A percentile compares a stretch with the other conserved stretches of the same genome.
Conservation (phyloP, 331 rosid species). For the Arachis monticola region DNA sequence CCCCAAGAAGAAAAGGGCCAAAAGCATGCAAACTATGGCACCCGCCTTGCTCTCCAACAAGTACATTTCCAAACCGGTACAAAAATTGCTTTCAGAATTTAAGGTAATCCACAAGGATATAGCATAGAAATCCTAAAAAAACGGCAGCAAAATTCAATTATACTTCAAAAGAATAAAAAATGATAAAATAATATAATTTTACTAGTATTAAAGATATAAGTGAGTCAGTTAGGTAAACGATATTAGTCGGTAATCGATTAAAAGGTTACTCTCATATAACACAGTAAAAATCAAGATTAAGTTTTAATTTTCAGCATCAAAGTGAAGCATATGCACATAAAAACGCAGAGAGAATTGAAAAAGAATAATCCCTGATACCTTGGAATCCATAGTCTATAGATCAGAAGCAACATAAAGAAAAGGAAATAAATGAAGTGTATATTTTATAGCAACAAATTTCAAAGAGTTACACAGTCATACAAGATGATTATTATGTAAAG, state of each 20-base stretch:
- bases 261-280: not conserved
- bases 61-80: conserved; percentile 60
- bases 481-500: not conserved
- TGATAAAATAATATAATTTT: not conserved
- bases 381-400: conserved; percentile 31
- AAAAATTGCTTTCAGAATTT: conserved; percentile 42
- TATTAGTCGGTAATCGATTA: too few relatives aligned
- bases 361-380: conserved; percentile 21
- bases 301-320: conserved; percentile 23
- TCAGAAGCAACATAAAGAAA: conserved; percentile 7
- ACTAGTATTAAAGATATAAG: not conserved
- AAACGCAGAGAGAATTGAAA: conserved; percentile 11
- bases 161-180: conserved; percentile 12
- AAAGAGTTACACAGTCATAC: conserved; percentile 5
- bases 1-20: conserved; percentile 76
- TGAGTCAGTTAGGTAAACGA: too few relatives aligned
- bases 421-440: not conserved
- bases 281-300: not conserved
- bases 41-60: conserved; percentile 87
- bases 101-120: conserved; percentile 33
- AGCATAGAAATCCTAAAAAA: conserved; percentile 58
- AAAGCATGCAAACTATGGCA: conserved; percentile 83
- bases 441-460: not conserved
- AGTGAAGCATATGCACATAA: conserved; percentile 10
- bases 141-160: conserved; percentile 27